phyloP scores from a whole-genome alignment of 345 rosid species.

The Acer negundo region DNA sequence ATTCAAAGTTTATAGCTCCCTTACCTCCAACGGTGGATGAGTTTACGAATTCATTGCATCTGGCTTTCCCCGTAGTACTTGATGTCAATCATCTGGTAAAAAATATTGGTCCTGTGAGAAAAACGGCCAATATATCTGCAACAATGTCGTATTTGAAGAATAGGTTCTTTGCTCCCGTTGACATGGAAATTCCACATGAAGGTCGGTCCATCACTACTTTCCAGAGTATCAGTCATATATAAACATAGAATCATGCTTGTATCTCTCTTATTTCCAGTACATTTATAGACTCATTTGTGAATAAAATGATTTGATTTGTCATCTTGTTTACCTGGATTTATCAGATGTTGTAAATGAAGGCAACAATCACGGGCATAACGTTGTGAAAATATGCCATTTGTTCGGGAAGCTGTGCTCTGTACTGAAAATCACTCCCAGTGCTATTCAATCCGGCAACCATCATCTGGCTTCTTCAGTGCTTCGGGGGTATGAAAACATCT shows the following conservation, averaged over 20 bases:
- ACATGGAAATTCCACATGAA: conserved; percentile 60
- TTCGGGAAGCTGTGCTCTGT: conserved; percentile 69
- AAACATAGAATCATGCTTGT: neutral
- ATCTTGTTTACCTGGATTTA: conserved; percentile 14
- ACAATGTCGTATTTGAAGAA: conserved; percentile 58
- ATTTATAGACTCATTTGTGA: too few relatives aligned
- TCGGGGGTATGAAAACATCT: conserved; percentile 36
- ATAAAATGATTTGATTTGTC: too few relatives aligned
- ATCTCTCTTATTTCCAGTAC: neutral
- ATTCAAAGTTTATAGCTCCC: conserved; percentile 75
- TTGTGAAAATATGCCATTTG: conserved; percentile 61
- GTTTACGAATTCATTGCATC: conserved; percentile 47
- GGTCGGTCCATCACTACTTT: conserved; percentile 46
- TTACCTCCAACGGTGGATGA: conserved; percentile 70
- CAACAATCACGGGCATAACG: conserved; percentile 63
- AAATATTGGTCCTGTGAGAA: conserved; percentile 52
- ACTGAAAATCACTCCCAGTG: conserved; percentile 41
- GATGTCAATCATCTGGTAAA: conserved; percentile 75
- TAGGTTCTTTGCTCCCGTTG: conserved; percentile 57
- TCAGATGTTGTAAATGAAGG: conserved; percentile 42
- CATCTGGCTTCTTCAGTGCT: conserved; percentile 30
- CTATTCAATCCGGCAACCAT: conserved; percentile 29
- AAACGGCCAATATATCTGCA: conserved; percentile 46
- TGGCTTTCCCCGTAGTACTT: conserved; percentile 62
- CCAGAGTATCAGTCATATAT: neutral